Conservation (phyloP, 2,329 filamentous ascomycete species). For the Colletotrichum sp. region DNA sequence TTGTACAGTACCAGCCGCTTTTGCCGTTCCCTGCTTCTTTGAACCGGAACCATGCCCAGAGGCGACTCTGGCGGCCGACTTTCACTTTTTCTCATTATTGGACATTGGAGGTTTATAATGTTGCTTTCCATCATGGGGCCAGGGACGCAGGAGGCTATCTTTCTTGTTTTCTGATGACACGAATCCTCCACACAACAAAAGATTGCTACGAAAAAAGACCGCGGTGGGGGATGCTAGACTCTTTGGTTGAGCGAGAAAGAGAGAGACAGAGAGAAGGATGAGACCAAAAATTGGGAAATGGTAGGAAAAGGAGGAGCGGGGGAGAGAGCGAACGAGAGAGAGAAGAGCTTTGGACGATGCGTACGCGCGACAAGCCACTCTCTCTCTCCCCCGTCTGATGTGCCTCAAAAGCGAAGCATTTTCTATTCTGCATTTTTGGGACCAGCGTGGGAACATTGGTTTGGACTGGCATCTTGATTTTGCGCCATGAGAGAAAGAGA, state of each 20-base stretch:
- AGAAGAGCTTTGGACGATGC: background rate
- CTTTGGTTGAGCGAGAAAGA: background rate
- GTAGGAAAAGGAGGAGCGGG: background rate
- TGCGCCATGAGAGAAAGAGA: background rate
- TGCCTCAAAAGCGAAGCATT: constrained; percentile 11
- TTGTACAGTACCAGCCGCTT: constrained; percentile 18
- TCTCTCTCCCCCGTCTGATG: background rate
- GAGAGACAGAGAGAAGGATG: background rate
- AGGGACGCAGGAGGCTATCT: background rate
- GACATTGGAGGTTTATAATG: background rate
- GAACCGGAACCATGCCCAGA: constrained; percentile 3
- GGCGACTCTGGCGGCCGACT: constrained; percentile 16
- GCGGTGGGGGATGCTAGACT: constrained; percentile 15
- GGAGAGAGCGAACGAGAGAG: background rate
- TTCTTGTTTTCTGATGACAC: background rate
- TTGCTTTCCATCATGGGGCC: background rate
- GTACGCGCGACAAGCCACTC: background rate
- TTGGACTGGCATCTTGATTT: background rate
- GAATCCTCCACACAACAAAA: background rate
- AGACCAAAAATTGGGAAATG: background rate
- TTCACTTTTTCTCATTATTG: background rate
- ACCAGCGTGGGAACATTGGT: background rate
- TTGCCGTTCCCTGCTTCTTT: background rate
- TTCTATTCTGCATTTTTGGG: background rate
- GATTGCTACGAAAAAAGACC: constrained; percentile 15